Percentiles rank a stretch among this genome's conserved stretches.
Evolutionary conservation across 805 yeast species (phyloP).

Genomic region (Jamesozyma piceae): DNA sequence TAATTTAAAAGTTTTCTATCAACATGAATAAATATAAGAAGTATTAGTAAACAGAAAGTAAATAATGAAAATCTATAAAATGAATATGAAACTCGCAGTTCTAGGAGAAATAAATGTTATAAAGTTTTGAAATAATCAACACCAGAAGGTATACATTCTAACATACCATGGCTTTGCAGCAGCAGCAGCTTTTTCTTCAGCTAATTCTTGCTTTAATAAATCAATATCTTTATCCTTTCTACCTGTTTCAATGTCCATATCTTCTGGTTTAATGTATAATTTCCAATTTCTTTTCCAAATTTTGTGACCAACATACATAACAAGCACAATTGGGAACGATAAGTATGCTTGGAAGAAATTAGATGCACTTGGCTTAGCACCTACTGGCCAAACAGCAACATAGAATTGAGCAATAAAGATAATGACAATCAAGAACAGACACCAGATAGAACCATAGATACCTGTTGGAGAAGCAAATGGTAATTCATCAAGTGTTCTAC

Average conservation of each 20-base stretch:
- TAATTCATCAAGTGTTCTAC: slow-evolving; percentile 59
- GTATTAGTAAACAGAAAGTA: too few relatives aligned
- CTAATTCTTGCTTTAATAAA: slow-evolving; percentile 41
- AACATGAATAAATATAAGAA: too few relatives aligned
- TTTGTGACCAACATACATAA: slow-evolving; percentile 50
- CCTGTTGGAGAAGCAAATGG: slow-evolving; percentile 62
- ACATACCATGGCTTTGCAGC: slow-evolving; percentile 40
- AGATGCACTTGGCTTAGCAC: slow-evolving; percentile 41
- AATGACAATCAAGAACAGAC: slow-evolving; percentile 45
- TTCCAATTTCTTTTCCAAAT: slow-evolving; percentile 38
- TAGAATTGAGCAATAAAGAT: slow-evolving; percentile 73
- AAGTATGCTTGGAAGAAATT: slow-evolving; percentile 59
- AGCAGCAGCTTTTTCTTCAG: slow-evolving; percentile 40
- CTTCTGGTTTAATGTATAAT: slow-evolving; percentile 36
- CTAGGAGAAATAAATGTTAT: too few relatives aligned
- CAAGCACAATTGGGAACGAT: slow-evolving; percentile 53
- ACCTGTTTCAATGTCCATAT: slow-evolving; percentile 56
- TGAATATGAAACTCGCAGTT: too few relatives aligned
- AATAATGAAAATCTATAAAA: too few relatives aligned
- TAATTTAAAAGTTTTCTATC: too few relatives aligned
- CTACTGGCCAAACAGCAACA: slow-evolving; percentile 68
- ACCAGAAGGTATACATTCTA: slow-evolving; percentile 39
- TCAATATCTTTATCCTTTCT: slow-evolving; percentile 51
- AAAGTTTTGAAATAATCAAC: too few relatives aligned
- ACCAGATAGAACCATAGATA: slow-evolving; percentile 55